A percentile compares a stretch with the other conserved stretches of the same genome.
These are phyloP conservation scores for Fusarium subtropicale DNA, from an alignment of 2,329 filamentous ascomycete species.

Conservation along the genomic window DNA sequence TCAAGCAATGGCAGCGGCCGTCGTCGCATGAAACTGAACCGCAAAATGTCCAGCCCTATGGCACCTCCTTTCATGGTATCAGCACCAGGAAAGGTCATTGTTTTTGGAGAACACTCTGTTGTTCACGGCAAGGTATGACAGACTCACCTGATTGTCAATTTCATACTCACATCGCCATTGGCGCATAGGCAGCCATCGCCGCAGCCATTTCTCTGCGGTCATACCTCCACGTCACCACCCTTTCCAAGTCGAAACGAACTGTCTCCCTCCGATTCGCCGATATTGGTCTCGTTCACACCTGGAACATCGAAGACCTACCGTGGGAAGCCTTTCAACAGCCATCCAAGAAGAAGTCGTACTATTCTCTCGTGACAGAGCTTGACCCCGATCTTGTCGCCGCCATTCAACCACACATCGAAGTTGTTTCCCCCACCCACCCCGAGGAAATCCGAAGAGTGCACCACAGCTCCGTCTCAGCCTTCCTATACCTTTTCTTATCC, in stretches of 20 bases:
- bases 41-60: slow-evolving; percentile 73
- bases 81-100: slow-evolving; percentile 96
- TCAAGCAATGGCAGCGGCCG: slow-evolving; percentile 52
- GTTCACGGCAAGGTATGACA: slow-evolving; percentile 85
- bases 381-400: slow-evolving; percentile 85
- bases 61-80: slow-evolving; percentile 97
- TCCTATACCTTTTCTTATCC: slow-evolving; percentile 93
- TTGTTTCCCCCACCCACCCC: slow-evolving; percentile 74
- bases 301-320: slow-evolving; percentile 92
- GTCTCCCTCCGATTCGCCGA: slow-evolving; percentile 92
- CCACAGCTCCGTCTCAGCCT: slow-evolving; percentile 81
- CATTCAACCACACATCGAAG: slow-evolving; percentile 80
- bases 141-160: slow-evolving; percentile 1
- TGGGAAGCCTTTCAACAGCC: slow-evolving; percentile 85
- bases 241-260: slow-evolving; percentile 91
- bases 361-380: slow-evolving; percentile 85
- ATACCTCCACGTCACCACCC: slow-evolving; percentile 93
- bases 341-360: slow-evolving; percentile 93
- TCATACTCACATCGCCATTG: slow-evolving; percentile 36
- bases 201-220: slow-evolving; percentile 95
- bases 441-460: slow-evolving; percentile 86
- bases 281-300: slow-evolving; percentile 88
- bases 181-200: slow-evolving; percentile 82
- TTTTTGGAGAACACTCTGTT: slow-evolving; percentile 98
- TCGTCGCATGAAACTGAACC: slow-evolving; percentile 57